These are phyloP conservation scores for Neonectria faginata DNA, from an alignment of 2,329 filamentous ascomycete species.

Conservation along the genomic window DNA sequence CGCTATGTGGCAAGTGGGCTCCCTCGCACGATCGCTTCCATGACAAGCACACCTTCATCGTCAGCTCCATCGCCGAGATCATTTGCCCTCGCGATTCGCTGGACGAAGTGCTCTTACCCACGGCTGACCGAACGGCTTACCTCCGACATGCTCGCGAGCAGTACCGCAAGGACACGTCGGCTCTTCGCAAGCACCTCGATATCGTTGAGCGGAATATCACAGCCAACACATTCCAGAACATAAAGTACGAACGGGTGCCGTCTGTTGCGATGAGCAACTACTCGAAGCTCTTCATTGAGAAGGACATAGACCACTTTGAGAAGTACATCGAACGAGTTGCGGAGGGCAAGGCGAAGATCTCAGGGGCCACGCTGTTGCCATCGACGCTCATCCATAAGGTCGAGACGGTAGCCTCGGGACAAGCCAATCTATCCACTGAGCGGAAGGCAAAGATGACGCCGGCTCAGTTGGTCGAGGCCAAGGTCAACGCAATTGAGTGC, in stretches of 20 bases:
- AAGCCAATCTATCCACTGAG: neutral
- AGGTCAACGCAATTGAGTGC: conserved; percentile 47
- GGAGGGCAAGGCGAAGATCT: conserved; percentile 61
- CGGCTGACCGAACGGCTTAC: conserved; percentile 60
- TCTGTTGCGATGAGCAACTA: conserved; percentile 69
- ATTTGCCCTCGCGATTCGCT: conserved; percentile 55
- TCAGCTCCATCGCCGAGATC: conserved; percentile 68
- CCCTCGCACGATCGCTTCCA: conserved; percentile 66
- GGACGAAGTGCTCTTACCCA: conserved; percentile 48
- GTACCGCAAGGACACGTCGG: conserved; percentile 64
- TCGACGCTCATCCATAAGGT: conserved; percentile 57
- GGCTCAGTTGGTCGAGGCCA: conserved; percentile 43
- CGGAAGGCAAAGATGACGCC: conserved; percentile 2
- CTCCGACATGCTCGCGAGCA: conserved; percentile 65
- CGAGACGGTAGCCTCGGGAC: neutral
- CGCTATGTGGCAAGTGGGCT: conserved; percentile 71
- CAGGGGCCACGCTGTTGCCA: conserved; percentile 67
- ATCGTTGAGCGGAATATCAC: conserved; percentile 66
- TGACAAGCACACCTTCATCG: conserved; percentile 68
- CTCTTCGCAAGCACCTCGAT: conserved; percentile 64
- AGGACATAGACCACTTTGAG: conserved; percentile 63
- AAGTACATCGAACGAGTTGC: conserved; percentile 63
- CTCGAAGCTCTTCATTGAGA: conserved; percentile 59
- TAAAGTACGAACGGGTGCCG: conserved; percentile 68
- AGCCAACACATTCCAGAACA: conserved; percentile 58